Conservation (phyloP, 1,284 basidiomycete genomes). For the Bothia castanella region DNA sequence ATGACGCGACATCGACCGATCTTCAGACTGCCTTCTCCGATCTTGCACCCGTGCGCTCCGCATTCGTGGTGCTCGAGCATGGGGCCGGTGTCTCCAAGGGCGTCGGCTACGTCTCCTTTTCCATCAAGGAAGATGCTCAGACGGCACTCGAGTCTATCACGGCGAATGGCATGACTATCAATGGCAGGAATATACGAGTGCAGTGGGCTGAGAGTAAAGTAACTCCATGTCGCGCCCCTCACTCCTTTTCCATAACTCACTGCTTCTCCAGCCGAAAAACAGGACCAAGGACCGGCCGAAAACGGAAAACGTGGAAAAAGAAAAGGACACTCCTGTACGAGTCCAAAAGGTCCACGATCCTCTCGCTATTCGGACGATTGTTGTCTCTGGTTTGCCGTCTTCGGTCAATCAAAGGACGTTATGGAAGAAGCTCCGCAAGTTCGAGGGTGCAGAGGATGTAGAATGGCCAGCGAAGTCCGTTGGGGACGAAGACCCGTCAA, state of each 20-base stretch:
- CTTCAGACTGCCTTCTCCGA: constrained; percentile 92
- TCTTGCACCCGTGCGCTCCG: constrained; percentile 89
- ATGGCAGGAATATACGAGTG: constrained; percentile 69
- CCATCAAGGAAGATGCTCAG: constrained; percentile 86
- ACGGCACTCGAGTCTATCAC: constrained; percentile 61
- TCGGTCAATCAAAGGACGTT: constrained; percentile 69
- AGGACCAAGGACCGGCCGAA: constrained; percentile 36
- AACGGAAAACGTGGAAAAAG: constrained; percentile 31
- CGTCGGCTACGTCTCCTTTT: constrained; percentile 96
- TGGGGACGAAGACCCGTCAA: constrained; percentile 40
- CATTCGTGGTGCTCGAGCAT: constrained; percentile 87
- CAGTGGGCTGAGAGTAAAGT: constrained; percentile 82
- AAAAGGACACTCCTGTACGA: constrained; percentile 33
- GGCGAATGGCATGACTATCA: constrained; percentile 52
- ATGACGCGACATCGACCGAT: constrained; percentile 86
- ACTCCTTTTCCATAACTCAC: constrained; percentile 1
- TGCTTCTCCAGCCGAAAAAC: constrained; percentile 37
- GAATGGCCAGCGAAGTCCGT: constrained; percentile 62
- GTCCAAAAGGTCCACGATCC: constrained; percentile 55
- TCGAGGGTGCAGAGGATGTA: constrained; percentile 65
- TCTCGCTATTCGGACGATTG: constrained; percentile 74
- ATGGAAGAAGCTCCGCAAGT: constrained; percentile 88
- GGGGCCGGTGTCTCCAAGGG: constrained; percentile 86
- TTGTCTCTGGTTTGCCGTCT: constrained; percentile 71
- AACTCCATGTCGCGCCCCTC: constrained; percentile 3